Evolutionary conservation across 257 asterid genomes (phyloP), one percentile per base, ranked within the genome.

Genomic region (Mentha longifolia): DNA sequence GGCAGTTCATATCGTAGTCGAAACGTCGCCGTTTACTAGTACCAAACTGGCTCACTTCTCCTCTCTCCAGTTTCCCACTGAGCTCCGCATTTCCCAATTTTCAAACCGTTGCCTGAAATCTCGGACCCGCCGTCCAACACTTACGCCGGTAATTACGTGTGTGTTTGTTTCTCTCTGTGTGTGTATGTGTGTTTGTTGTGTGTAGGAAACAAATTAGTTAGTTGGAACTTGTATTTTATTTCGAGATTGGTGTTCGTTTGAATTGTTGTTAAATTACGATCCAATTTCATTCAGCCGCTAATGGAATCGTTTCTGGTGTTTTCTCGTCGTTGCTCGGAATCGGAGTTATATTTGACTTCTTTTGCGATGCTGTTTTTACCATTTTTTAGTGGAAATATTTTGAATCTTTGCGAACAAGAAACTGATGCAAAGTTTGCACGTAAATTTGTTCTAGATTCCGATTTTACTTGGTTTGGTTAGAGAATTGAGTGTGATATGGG

Each of bases 1-100:
- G 19, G 75, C 88, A 42, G 75, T 65, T 25, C 75, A 71, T 41
- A 78, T 64, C 28, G 71, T 67, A 42, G 68, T 68, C 15, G 65
- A 66, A 68, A 65, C 84, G 42, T 78, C 58, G 49, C 77, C 74
- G 64, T 76, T 81, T 25, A 31, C 68, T 42, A 45, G 68, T 55
- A 43, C 90, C 4, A 81, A 77, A 79, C 58, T 83, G 54, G 71
- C 87, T 1, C 74, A 57, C 60, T 77, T 87, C 20, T 83, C 93
- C 46, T 80, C 95, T 66, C 83, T 86, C 63, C 97, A 76, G 20
- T 84, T 84, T 52, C 82, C 86, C 1, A 42, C 77, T n/a, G 77
- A 76, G 68, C 85, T 84, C 54, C 91, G 85, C 54, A 37, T 79
- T 67, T 59, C 80, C 54, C 67, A 78, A 50, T 70, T 83, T 52